Evolutionary conservation across 441 rosid species (phyloP), one percentile per base, ranked within the genome.

Genomic region (Erodium moschatum): DNA sequence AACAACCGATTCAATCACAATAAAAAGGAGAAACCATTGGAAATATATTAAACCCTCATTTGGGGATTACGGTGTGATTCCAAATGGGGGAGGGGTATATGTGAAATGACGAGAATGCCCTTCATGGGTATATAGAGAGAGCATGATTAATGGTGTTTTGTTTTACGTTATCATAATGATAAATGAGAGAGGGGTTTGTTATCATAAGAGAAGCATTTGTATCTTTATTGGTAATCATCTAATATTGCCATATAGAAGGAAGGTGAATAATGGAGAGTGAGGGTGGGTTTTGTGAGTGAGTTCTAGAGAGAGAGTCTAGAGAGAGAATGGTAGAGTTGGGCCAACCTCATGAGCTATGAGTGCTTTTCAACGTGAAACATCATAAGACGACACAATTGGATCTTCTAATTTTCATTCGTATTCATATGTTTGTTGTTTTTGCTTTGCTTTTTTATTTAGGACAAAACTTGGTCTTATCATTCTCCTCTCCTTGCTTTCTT

Each of bases 131-230:
- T 58, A 16, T 58, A 9, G 11, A 9, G 24, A 35, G 8, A 35
- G 40, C 40, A 58, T 58, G 64, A 58, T 58, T 58, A 58, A 21
- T 58, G 64, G 31, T 58, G 64, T 58, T 58, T 58, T 58, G 64
- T 58, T 58, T 58, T 58, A 58, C 64, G 64, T 58, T 58, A 58
- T 58, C 64, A 58, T 58, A 58, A 58, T 58, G 64, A 58, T 58
- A 58, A 58, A 19, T 58, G 64, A 58, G 64, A 58, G 24, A 21
- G 64, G 64, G 64, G 64, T 58, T 58, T 4, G 64, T 48, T 58
- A 58, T 58, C 64, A 58, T 58, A 58, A 58, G 64, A 58, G 24
- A 58, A 58, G 64, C 64, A 58, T 58, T 58, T 58, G 61, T 54
- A 18, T 48, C 20, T 54, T 54, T 54, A 18, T 58, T 40, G 64